phyloP scores from a whole-genome alignment of 768 basidiomycete genomes.

The Mycena venus region DNA sequence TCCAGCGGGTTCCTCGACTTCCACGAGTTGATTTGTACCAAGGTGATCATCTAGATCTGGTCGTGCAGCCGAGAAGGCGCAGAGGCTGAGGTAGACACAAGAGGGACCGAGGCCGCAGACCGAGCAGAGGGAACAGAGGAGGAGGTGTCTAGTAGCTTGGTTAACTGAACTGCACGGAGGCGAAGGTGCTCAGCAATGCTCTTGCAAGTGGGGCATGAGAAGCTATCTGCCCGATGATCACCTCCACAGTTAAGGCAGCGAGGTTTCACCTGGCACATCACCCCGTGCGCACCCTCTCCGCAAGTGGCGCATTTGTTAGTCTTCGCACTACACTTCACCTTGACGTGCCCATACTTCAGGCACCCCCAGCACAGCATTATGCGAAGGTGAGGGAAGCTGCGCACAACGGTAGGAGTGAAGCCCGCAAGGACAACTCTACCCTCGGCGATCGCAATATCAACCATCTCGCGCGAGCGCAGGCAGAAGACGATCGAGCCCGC shows the following conservation, averaged over 20 bases:
- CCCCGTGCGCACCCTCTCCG: neutral
- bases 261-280: neutral
- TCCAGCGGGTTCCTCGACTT: slow-evolving; percentile 6
- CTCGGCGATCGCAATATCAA: neutral
- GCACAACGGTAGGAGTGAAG: neutral
- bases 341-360: neutral
- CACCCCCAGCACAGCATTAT: neutral
- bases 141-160: neutral
- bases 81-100: neutral
- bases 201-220: neutral
- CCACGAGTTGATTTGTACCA: slow-evolving; percentile 15
- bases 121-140: neutral
- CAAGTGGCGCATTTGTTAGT: neutral
- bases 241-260: neutral
- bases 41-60: neutral
- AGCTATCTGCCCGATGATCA: neutral
- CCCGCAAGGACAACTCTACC: neutral
- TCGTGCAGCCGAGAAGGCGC: slow-evolving; percentile 7
- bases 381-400: neutral
- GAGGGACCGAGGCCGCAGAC: neutral
- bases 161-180: neutral
- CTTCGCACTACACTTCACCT: neutral
- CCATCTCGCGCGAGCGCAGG: neutral
- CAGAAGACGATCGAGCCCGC: neutral
- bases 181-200: neutral